Percentiles rank a stretch among this genome's conserved stretches.
phyloP scores from a whole-genome alignment of 768 basidiomycete genomes.

The Russula earlei region DNA sequence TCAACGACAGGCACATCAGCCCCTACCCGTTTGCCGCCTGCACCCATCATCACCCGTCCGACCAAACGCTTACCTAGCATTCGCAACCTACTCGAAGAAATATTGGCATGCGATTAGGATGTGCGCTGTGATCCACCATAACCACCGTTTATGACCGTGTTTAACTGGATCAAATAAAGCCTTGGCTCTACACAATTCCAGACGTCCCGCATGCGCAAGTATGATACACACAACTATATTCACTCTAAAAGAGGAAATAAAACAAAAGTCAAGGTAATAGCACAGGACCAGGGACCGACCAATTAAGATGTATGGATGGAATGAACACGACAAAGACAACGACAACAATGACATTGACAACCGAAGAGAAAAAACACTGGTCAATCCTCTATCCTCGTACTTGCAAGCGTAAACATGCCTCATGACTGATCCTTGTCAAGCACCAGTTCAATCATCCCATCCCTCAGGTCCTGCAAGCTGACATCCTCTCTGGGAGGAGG shows the following conservation, averaged over 20 bases:
- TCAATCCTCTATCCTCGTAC: slow-evolving; percentile 34
- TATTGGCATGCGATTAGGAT: too few species aligned
- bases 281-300: not conserved
- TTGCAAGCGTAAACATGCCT: slow-evolving; percentile 37
- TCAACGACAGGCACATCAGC: too few species aligned
- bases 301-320: not conserved
- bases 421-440: slow-evolving; percentile 46
- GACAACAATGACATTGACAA: slow-evolving; percentile 33
- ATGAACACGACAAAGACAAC: not conserved
- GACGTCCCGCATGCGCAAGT: not conserved
- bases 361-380: slow-evolving; percentile 37
- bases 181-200: not conserved
- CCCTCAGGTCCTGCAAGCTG: slow-evolving; percentile 77
- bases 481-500: slow-evolving; percentile 36
- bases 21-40: not conserved
- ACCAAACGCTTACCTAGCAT: too few species aligned
- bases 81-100: too few species aligned
- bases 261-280: slow-evolving; percentile 10
- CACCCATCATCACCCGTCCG: not conserved
- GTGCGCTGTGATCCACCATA: too few species aligned
- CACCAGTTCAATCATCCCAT: slow-evolving; percentile 41
- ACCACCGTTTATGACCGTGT: too few species aligned
- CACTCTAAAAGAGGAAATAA: slow-evolving; percentile 3
- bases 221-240: slow-evolving; percentile 17
- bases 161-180: too few species aligned